Evolutionary conservation across 768 basidiomycete species (phyloP).

Genomic region (Lactarius deliciosus): DNA sequence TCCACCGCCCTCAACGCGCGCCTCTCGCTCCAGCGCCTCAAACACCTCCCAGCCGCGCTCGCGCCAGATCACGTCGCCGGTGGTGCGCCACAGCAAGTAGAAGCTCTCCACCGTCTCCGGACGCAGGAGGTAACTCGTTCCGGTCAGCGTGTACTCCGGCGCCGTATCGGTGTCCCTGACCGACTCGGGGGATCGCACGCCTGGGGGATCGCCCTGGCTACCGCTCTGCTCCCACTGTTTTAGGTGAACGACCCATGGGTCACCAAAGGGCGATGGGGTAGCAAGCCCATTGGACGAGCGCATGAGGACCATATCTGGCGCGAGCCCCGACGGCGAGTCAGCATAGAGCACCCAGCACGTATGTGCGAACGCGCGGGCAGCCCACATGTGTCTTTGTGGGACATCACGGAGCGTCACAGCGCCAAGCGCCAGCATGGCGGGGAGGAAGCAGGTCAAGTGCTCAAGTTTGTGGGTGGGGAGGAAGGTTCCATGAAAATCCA

Average conservation of each 20-base stretch:
- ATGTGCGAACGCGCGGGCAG: slow-evolving; percentile 70
- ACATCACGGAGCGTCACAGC: slow-evolving; percentile 59
- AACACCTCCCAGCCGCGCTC: slow-evolving; percentile 71
- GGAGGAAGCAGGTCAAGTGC: slow-evolving; percentile 79
- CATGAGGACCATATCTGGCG: slow-evolving; percentile 57
- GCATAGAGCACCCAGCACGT: slow-evolving; percentile 74
- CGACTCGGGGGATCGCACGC: neutral
- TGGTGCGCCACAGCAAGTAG: slow-evolving; percentile 68
- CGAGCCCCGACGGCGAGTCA: slow-evolving; percentile 67
- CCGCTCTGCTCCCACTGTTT: slow-evolving; percentile 29
- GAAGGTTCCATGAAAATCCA: slow-evolving; percentile 9
- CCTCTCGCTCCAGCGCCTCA: slow-evolving; percentile 58
- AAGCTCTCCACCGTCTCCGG: slow-evolving; percentile 77
- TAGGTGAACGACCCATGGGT: slow-evolving; percentile 23
- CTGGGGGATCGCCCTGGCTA: slow-evolving; percentile 18
- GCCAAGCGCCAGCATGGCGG: slow-evolving; percentile 73
- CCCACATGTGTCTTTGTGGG: slow-evolving; percentile 65
- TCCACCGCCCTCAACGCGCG: slow-evolving; percentile 53
- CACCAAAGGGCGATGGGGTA: slow-evolving; percentile 17
- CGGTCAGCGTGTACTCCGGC: slow-evolving; percentile 54
- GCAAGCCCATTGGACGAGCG: neutral
- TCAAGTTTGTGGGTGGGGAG: slow-evolving; percentile 55
- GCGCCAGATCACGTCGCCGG: slow-evolving; percentile 67
- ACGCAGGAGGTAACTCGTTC: slow-evolving; percentile 54
- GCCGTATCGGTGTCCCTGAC: neutral